Evolutionary conservation across 768 basidiomycete genomes (phyloP).

Genomic region (Russula sp.): DNA sequence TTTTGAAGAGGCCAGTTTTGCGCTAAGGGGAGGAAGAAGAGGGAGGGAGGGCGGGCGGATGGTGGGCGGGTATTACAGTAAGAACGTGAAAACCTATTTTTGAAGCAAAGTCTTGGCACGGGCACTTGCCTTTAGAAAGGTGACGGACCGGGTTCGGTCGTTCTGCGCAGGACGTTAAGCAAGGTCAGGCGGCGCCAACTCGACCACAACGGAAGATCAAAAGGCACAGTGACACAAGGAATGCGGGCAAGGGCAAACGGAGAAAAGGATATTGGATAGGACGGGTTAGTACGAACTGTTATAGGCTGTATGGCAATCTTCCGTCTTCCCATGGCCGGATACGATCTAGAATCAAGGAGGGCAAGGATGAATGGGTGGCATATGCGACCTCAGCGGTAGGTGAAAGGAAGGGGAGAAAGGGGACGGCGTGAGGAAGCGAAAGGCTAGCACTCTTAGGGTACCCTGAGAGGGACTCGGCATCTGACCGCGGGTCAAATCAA

Average conservation of each 20-base stretch:
- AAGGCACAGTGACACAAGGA: conserved; percentile 19
- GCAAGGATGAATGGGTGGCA: conserved; percentile 1
- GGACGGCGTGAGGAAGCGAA: conserved; percentile 12
- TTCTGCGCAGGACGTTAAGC: conserved; percentile 56
- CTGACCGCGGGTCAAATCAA: conserved; percentile 23
- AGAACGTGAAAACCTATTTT: conserved; percentile 46
- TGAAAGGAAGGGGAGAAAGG: conserved; percentile 14
- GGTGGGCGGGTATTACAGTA: conserved; percentile 38
- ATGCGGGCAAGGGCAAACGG: conserved; percentile 23
- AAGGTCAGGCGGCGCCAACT: conserved; percentile 9
- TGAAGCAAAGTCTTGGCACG: conserved; percentile 28
- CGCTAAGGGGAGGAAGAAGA: conserved; percentile 42
- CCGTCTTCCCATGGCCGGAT: conserved; percentile 54
- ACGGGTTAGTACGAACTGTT: conserved; percentile 45
- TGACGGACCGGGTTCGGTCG: conserved; percentile 87
- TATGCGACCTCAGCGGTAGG: conserved; percentile 2
- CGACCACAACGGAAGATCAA: conserved; percentile 19
- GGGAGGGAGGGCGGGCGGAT: conserved; percentile 19
- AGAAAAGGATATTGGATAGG: conserved; percentile 23
- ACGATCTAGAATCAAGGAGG: conserved; percentile 7
- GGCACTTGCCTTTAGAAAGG: conserved; percentile 73
- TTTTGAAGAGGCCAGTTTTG: conserved; percentile 88
- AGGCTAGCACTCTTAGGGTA: conserved; percentile 22
- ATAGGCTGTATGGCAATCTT: conserved; percentile 83
- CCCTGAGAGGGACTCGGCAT: conserved; percentile 11